These are phyloP conservation scores for Phytophthora sp. DNA, from an alignment of 352 stramenopile genomes.

Conservation along the genomic window DNA sequence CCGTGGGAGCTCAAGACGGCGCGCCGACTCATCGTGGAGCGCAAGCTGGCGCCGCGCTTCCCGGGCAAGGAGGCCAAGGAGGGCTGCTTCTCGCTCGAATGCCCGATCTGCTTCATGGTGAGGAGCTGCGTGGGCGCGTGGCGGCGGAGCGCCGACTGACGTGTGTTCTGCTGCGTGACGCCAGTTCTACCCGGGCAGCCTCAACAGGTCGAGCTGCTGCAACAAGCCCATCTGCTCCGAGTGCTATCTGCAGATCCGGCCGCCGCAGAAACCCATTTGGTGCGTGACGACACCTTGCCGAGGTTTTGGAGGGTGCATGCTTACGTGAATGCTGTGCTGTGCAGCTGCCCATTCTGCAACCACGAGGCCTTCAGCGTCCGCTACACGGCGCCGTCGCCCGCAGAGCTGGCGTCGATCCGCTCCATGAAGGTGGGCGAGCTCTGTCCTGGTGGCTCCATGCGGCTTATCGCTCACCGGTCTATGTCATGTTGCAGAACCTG, in stretches of 20 bases:
- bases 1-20: conserved; percentile 75
- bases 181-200: conserved; percentile 66
- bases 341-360: conserved; percentile 86
- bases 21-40: conserved; percentile 69
- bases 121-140: no score
- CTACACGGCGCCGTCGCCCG: conserved; percentile 50
- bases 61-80: conserved; percentile 65
- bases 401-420: conserved; percentile 56
- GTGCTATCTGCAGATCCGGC: conserved; percentile 71
- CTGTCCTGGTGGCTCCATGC: neutral
- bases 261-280: conserved; percentile 54
- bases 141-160: conserved; percentile 4
- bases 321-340: neutral
- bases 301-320: neutral
- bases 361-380: conserved; percentile 60
- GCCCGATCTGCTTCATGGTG: conserved; percentile 89
- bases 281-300: conserved; percentile 22
- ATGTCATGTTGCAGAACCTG: conserved; percentile 28
- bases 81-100: conserved; percentile 72
- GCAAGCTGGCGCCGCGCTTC: conserved; percentile 79
- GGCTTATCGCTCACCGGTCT: neutral
- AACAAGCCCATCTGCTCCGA: conserved; percentile 79
- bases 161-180: neutral
- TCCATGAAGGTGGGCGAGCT: conserved; percentile 34
- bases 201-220: conserved; percentile 70